Base-by-base conservation (phyloP, 2,329 filamentous ascomycete genomes). In the Aspergillus vadensis region DNA sequence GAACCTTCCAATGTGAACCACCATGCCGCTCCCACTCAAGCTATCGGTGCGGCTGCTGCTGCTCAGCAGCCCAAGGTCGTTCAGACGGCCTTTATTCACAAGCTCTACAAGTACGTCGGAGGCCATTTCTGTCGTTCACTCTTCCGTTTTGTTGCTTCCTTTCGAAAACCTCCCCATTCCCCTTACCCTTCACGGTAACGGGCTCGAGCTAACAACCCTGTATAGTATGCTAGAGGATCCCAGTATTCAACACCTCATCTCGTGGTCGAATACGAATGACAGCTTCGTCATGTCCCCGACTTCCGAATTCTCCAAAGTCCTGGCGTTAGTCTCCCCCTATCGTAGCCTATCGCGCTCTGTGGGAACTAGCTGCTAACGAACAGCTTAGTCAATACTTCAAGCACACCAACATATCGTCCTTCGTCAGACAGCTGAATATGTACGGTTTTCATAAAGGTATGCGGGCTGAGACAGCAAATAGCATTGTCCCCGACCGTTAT, bases 281-380 rank as follows among this genome's bases (percentile, higher is more conserved):
- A 98, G 95, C 79, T 99, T 99, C 76, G 92, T 99, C 72, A 98
- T 99, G 92, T 97, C 93, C 21, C 95, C 95, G 15, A 96, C 93
- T 8, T 91, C 91, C 71, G 95, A 98, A 75, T 99, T 99, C 75
- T 97, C 94, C 65, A 98, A 97, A 84, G 95, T 98, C 56, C 83
- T 99, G 73, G 92, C 95, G 94, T 97, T 86, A 77, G 90, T 88
- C 52, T 47, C 15, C 51, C 25, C 43, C 53, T 17, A 25, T 32
- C 21, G 36, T 9, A 48, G 36, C 14, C 36, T 50, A 43, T 47
- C n/a, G 23, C 17, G 23, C 53, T 44, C 53, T 36, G 14, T 12
- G 10, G 5, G 47, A 30, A 32, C 8, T 6, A 55, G 44, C 30
- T 39, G 39, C 59, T 62, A 60, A 64, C 48, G n/a, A n/a, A 19